Evolutionary conservation across 2,329 filamentous ascomycete species (phyloP).

Genomic region (Colletotrichum liriopes): DNA sequence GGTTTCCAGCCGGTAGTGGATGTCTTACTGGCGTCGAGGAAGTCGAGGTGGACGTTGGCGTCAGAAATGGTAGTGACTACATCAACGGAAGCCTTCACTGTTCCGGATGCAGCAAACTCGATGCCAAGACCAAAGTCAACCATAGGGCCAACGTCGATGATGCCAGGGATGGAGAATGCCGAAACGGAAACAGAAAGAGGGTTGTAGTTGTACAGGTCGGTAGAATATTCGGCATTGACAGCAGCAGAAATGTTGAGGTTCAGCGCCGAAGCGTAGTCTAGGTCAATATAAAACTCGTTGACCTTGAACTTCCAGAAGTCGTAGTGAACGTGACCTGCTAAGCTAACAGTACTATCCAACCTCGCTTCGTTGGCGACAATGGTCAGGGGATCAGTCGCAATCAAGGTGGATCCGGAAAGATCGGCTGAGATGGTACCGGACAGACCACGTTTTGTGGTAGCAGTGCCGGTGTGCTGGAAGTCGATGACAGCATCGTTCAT

Average conservation of each 20-base stretch:
- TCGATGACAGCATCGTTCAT: constrained; percentile 40
- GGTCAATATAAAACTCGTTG: constrained; percentile 58
- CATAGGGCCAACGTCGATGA: constrained; percentile 56
- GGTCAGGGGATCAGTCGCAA: constrained; percentile 48
- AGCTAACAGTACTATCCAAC: constrained; percentile 54
- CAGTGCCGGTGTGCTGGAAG: constrained; percentile 39
- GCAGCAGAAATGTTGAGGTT: constrained; percentile 54
- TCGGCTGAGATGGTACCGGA: constrained; percentile 31
- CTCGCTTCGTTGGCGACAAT: constrained; percentile 54
- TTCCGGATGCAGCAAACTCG: constrained; percentile 53
- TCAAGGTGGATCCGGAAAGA: constrained; percentile 31
- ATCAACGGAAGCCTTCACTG: constrained; percentile 51
- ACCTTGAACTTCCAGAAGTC: constrained; percentile 53
- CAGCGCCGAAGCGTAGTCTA: constrained; percentile 53
- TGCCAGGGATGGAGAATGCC: constrained; percentile 57
- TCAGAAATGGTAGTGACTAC: constrained; percentile 51
- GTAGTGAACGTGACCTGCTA: constrained; percentile 60
- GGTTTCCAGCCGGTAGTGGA: constrained; percentile 54
- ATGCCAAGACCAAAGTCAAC: constrained; percentile 56
- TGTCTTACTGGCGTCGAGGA: constrained; percentile 51
- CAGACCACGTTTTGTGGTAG: constrained; percentile 36
- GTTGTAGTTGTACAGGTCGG: constrained; percentile 54
- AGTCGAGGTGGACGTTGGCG: constrained; percentile 58
- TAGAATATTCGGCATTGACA: constrained; percentile 52
- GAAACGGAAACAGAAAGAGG: constrained; percentile 54